These are phyloP conservation scores for Rosa rugosa DNA, from an alignment of 306 rosid species.

Conservation along the genomic window DNA sequence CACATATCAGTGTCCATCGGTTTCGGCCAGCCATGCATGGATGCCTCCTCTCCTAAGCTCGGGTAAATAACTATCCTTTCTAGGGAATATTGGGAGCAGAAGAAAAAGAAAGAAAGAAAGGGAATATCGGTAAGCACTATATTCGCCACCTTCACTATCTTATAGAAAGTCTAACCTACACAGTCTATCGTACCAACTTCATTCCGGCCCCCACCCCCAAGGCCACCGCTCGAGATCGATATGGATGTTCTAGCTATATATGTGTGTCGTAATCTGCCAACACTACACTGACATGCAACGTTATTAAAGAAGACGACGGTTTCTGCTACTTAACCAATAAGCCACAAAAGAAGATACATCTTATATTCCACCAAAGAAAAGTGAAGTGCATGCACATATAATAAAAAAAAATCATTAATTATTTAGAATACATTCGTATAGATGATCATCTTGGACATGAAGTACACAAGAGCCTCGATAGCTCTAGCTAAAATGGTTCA, in stretches of 20 bases:
- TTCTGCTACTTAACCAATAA: neutral
- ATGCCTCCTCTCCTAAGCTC: neutral
- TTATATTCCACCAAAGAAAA: neutral
- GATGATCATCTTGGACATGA: neutral
- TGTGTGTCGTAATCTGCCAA: neutral
- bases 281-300: neutral
- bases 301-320: neutral
- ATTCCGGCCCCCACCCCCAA: neutral
- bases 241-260: neutral
- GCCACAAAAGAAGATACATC: neutral
- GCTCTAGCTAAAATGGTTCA: slow-evolving; percentile 4
- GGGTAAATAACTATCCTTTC: neutral
- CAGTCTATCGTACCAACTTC: neutral
- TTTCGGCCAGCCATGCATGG: neutral
- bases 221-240: neutral
- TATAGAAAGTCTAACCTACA: neutral
- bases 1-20: neutral
- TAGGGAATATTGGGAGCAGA: neutral
- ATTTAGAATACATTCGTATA: neutral
- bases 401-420: neutral
- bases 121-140: neutral
- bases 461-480: neutral
- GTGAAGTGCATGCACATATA: neutral
- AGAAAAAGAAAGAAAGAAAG: neutral
- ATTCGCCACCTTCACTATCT: neutral